These are phyloP conservation scores for Lagenaria siceraria DNA, from an alignment of 306 rosid genomes.

Conservation along the genomic window DNA sequence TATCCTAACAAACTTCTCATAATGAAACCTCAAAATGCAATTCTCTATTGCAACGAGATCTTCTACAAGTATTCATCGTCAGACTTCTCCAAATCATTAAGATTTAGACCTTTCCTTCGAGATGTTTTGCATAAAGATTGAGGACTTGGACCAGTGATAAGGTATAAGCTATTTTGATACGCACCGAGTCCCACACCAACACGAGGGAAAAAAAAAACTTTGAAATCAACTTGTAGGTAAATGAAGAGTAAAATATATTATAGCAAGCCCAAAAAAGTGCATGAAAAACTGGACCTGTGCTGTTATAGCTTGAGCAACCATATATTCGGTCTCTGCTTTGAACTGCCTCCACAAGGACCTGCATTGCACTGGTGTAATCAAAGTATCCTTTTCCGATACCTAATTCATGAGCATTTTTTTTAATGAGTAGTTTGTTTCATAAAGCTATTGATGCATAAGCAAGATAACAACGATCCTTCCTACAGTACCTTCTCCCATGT, in stretches of 20 bases:
- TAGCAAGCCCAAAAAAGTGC: not conserved
- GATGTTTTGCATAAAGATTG: not conserved
- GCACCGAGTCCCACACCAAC: not conserved
- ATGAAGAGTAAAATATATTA: not conserved
- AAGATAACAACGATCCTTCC: slow-evolving; percentile 13
- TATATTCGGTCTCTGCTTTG: slow-evolving; percentile 66
- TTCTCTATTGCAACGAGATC: not conserved
- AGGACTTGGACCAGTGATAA: not conserved
- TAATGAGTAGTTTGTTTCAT: not conserved
- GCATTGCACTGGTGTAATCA: slow-evolving; percentile 77
- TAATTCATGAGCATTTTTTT: slow-evolving; percentile 5
- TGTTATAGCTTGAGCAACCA: slow-evolving; percentile 68
- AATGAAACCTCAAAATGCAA: not conserved
- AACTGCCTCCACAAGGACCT: slow-evolving; percentile 89
- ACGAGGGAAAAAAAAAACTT: not conserved
- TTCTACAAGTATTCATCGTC: not conserved
- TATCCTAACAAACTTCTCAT: not conserved
- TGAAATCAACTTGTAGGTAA: not conserved
- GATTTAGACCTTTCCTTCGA: not conserved
- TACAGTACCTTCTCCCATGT: slow-evolving; percentile 79
- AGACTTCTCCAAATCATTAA: not conserved
- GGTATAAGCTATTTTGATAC: not conserved
- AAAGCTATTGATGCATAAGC: not conserved
- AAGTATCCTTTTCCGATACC: slow-evolving; percentile 50
- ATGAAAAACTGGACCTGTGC: slow-evolving; percentile 46